phyloP scores from a whole-genome alignment of 148 eudicot species.

The Nepenthes gracilis region DNA sequence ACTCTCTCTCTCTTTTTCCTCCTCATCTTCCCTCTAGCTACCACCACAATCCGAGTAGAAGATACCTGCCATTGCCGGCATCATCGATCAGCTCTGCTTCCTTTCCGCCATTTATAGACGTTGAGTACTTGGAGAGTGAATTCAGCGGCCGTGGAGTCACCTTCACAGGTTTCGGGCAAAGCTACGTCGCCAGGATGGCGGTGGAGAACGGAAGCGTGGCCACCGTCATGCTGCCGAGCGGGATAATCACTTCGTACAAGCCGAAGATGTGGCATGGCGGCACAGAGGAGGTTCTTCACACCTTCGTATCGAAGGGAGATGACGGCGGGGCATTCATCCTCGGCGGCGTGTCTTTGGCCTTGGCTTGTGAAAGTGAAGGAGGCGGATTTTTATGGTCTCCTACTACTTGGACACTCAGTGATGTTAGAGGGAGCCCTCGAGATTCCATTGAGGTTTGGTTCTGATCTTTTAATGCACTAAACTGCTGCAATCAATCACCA shows the following conservation, averaged over 20 bases:
- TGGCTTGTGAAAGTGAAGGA: constrained; percentile 21
- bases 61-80: constrained; percentile 16
- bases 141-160: constrained; percentile 55
- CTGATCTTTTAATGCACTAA: background rate
- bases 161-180: constrained; percentile 37
- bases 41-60: constrained; percentile 15
- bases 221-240: constrained; percentile 68
- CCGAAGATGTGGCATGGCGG: constrained; percentile 87
- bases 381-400: constrained; percentile 58
- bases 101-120: constrained; percentile 21
- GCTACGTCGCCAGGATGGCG: constrained; percentile 55
- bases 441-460: constrained; percentile 52
- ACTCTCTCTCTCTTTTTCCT: constrained; percentile 5
- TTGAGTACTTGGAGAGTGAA: constrained; percentile 44
- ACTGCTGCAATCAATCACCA: too few relatives aligned
- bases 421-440: constrained; percentile 39
- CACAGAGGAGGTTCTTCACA: constrained; percentile 63
- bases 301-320: constrained; percentile 33
- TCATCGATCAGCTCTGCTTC: constrained; percentile 26
- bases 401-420: constrained; percentile 37
- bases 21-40: constrained; percentile 4
- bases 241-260: constrained; percentile 75
- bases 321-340: constrained; percentile 27
- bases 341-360: constrained; percentile 66
- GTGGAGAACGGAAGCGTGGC: constrained; percentile 61